These are phyloP conservation scores for Rubus idaeus DNA, from an alignment of 306 rosid genomes.

Conservation along the genomic window DNA sequence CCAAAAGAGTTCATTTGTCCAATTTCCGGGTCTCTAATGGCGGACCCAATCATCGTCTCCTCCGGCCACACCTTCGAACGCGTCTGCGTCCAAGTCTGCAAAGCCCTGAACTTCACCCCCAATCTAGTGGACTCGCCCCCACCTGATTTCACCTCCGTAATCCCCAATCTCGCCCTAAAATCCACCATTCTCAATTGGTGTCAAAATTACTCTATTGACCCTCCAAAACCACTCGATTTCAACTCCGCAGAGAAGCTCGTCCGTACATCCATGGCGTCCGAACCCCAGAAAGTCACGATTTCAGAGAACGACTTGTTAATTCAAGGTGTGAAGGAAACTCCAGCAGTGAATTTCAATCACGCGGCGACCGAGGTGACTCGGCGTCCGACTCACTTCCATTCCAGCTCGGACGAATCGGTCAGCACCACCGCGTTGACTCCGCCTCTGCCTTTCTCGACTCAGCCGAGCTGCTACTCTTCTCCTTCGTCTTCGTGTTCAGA, in stretches of 20 bases:
- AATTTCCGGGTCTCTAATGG: constrained; percentile 66
- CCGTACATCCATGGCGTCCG: constrained; percentile 31
- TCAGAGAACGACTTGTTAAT: constrained; percentile 31
- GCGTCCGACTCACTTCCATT: constrained; percentile 27
- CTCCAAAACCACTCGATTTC: constrained; percentile 40
- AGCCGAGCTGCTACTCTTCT: constrained; percentile 63
- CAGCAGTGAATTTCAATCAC: constrained; percentile 34
- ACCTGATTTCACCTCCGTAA: constrained; percentile 71
- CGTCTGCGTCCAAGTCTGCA: constrained; percentile 51
- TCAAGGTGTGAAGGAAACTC: constrained; percentile 33
- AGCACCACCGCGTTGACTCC: constrained; percentile 35
- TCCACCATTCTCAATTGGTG: constrained; percentile 79
- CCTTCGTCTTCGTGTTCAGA: constrained; percentile 56
- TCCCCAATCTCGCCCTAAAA: constrained; percentile 79
- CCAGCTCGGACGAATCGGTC: constrained; percentile 59
- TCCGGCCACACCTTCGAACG: constrained; percentile 92
- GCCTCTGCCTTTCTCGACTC: constrained; percentile 48
- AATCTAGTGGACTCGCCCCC: constrained; percentile 49
- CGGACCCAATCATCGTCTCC: constrained; percentile 84
- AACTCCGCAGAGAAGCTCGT: constrained; percentile 44
- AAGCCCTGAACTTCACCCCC: constrained; percentile 54
- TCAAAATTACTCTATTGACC: constrained; percentile 28
- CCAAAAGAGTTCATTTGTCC: constrained; percentile 88
- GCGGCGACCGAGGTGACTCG: constrained; percentile 42
- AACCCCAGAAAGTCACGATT: background rate